Evolutionary conservation across 805 yeast genomes (phyloP), one percentile per base, ranked within the genome.

Genomic region (Pichia pseudocactophila): DNA sequence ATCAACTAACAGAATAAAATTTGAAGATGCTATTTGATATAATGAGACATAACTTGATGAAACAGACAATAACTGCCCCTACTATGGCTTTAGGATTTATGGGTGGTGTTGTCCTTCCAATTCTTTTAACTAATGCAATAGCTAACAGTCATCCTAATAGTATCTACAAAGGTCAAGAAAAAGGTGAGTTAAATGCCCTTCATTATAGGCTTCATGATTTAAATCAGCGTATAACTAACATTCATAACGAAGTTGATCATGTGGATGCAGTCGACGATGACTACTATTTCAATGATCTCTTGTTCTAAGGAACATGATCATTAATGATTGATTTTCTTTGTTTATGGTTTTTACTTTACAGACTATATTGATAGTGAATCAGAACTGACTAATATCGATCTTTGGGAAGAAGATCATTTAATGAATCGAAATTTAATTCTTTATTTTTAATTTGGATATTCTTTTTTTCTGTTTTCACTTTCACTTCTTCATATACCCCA

Each of bases 21-120:
- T 34, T 15, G 11, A 43, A 25, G 25, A 48, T 45, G 39, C 46
- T 46, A 43, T 39, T 43, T 31, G 46, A 43, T 34, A 12, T 27
- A n/a, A 15, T 43, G 15, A 35, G 43, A 43, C 37, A 43, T 18
- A 36, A 26, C 16, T 28, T 43, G n/a, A 31, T 40, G 30, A 38
- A 30, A 20, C 45, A 43, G 19, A 20, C 49, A 30, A 43, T 43
- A 4, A 26, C 43, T 15, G 42, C 47, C 6, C 51, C 48, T 13
- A 47, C 47, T n/a, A 42, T 48, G 17, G 49, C 49, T 5, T 33
- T 43, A 13, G 51, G 49, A 18, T 46, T 48, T 15, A 32, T 48
- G 39, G 51, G 51, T 28, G 51, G 51, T n/a, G 47, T 48, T 12
- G 45, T 46, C 5, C 37, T 46, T 25, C 51, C 51, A 16, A 39